A percentile compares a stretch with the other conserved stretches of the same genome.
phyloP scores from a whole-genome alignment of 768 basidiomycete genomes.

The Hemileccinum rubropunctum region DNA sequence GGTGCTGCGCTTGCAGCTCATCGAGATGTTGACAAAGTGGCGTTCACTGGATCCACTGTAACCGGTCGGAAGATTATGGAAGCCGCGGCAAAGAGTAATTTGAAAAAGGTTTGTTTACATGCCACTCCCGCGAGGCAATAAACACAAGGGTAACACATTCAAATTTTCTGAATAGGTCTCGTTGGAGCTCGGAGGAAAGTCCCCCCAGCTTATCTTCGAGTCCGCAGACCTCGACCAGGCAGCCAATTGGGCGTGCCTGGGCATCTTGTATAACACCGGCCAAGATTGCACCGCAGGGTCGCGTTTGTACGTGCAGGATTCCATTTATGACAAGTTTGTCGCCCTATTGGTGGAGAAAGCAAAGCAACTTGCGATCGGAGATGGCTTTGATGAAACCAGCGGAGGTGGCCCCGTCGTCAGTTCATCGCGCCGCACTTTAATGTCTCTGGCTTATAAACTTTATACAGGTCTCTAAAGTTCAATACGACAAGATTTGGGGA shows the following conservation, averaged over 20 bases:
- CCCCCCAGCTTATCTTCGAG: constrained; percentile 85
- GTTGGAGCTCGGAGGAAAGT: constrained; percentile 93
- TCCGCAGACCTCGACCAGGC: constrained; percentile 86
- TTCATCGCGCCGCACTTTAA: constrained; percentile 9
- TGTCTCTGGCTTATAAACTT: constrained; percentile 7
- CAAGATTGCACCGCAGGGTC: constrained; percentile 95
- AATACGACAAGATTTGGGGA: constrained; percentile 82
- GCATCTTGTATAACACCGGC: constrained; percentile 87
- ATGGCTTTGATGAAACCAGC: constrained; percentile 73
- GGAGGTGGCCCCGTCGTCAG: constrained; percentile 84
- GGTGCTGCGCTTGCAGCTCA: constrained; percentile 85
- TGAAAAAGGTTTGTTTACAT: constrained; percentile 71
- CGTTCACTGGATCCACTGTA: constrained; percentile 90
- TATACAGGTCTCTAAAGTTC: constrained; percentile 72
- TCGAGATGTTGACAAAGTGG: constrained; percentile 87
- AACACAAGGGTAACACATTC: constrained; percentile 9
- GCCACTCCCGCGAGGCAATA: constrained; percentile 27
- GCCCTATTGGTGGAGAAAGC: constrained; percentile 61
- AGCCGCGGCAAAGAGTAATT: constrained; percentile 88
- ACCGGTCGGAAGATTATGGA: constrained; percentile 91
- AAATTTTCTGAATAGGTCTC: constrained; percentile 54
- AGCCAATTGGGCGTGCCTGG: constrained; percentile 82
- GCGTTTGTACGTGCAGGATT: constrained; percentile 84
- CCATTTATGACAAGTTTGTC: constrained; percentile 83
- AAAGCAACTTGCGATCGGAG: constrained; percentile 68